Evolutionary conservation across 768 basidiomycete genomes (phyloP).

Genomic region (Mycena vitilis): DNA sequence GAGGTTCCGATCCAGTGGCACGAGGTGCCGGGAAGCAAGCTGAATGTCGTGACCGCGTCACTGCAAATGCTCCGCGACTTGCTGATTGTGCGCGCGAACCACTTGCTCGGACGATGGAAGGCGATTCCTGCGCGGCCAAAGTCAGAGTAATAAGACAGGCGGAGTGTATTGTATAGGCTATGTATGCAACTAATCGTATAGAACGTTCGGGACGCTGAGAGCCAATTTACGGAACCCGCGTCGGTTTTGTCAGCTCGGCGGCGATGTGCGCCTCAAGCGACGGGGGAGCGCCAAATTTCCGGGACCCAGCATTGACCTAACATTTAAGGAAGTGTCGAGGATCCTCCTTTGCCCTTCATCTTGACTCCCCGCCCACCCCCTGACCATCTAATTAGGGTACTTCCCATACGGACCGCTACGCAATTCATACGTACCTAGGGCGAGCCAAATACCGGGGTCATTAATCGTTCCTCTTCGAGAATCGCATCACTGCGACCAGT

Average conservation of each 20-base stretch:
- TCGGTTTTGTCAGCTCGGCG: not conserved
- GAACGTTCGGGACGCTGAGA: not conserved
- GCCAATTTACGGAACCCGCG: not conserved
- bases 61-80: constrained; percentile 92
- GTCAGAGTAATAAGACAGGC: constrained; percentile 15
- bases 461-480: constrained; percentile 11
- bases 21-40: constrained; percentile 93
- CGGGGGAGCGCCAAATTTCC: not conserved
- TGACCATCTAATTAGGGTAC: not conserved
- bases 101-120: constrained; percentile 83
- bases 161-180: constrained; percentile 28
- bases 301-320: not conserved
- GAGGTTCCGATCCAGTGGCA: constrained; percentile 95
- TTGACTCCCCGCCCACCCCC: not conserved
- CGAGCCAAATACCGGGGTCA: constrained; percentile 20
- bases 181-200: constrained; percentile 29
- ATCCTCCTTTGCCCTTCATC: not conserved
- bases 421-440: not conserved
- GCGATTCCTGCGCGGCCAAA: constrained; percentile 34
- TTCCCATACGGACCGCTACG: not conserved
- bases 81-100: constrained; percentile 85
- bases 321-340: not conserved
- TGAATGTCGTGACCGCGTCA: constrained; percentile 86
- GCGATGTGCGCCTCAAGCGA: constrained; percentile 20
- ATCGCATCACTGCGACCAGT: constrained; percentile 8